Evolutionary conservation across 2,329 filamentous ascomycete species (phyloP).

Genomic region (Fusarium chaquense): DNA sequence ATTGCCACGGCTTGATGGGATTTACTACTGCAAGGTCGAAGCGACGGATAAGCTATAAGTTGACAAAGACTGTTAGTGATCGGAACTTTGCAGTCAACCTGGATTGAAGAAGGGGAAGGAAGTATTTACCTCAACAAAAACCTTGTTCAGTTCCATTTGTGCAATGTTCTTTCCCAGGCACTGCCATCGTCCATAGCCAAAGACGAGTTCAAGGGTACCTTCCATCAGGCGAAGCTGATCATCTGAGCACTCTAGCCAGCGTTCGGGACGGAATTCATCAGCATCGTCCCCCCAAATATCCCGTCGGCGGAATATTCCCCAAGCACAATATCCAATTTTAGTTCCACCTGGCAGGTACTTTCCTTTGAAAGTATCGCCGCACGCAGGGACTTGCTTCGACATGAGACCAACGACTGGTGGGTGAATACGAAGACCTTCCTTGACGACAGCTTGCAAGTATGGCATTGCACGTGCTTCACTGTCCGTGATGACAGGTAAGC

Average conservation of each 20-base stretch:
- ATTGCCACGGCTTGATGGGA: constrained; percentile 49
- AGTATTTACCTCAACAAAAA: constrained; percentile 59
- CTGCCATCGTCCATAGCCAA: constrained; percentile 55
- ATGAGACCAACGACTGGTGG: constrained; percentile 54
- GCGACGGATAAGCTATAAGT: constrained; percentile 46
- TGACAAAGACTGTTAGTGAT: not conserved
- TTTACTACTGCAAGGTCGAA: constrained; percentile 51
- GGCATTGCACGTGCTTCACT: constrained; percentile 54
- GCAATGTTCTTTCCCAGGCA: constrained; percentile 56
- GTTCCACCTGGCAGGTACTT: constrained; percentile 51
- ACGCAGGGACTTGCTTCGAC: constrained; percentile 51
- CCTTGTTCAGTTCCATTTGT: constrained; percentile 55
- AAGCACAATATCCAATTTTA: constrained; percentile 51
- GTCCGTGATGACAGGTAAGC: constrained; percentile 48
- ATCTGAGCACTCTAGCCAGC: constrained; percentile 53
- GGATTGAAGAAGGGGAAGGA: rapidly evolving
- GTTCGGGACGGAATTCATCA: constrained; percentile 51
- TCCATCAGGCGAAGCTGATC: constrained; percentile 53
- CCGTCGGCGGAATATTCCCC: constrained; percentile 51
- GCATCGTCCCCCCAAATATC: constrained; percentile 54
- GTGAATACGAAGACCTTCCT: constrained; percentile 59
- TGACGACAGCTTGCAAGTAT: constrained; percentile 63
- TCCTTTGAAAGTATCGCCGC: constrained; percentile 51
- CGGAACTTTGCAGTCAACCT: rapidly evolving
- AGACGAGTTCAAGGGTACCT: constrained; percentile 54